Base-by-base conservation (phyloP, 2,329 filamentous ascomycete genomes). In the Colletotrichum simmondsii region DNA sequence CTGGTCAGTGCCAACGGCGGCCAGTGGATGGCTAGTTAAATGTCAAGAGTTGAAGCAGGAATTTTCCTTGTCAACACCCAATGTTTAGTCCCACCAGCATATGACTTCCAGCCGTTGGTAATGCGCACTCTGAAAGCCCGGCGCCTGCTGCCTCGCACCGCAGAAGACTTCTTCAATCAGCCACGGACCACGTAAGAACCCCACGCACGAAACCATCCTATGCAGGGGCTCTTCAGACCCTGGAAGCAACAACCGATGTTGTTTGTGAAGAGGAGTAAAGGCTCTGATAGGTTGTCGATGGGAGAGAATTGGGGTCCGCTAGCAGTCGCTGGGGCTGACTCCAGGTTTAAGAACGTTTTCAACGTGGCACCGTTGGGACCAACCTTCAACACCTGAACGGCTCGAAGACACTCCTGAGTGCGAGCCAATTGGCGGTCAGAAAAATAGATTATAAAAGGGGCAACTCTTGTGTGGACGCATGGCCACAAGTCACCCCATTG, bases 1-100 rank as follows among this genome's bases (percentile, higher is more conserved):
- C 88, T 93, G 37, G 86, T 94, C n/a, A 93, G 90, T 81, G 92
- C 92, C 16, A 94, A 94, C 77, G 92, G 92, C 3, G 67, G 71
- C 7, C 71, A 73, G 19, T 73, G 71, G 71, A 71, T 71, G 71
- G 67, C 71, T 22, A 59, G 71, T 52, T 88, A 77, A 94, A 37
- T 35, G 4, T 59, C 16, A 1, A 12, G 10, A 46, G 19, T n/a
- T 10, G 42, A 46, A 46, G 42, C 42, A 46, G 30, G 4, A 46
- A n/a, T n/a, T 19, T 46, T n/a, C 16, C 42, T 46, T 19, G 42
- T 46, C 42, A 19, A 46, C 42, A 8, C 14, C 3, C 42, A 46
- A 46, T 8, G 6, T 46, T n/a, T 3, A 46, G 19, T n/a, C n/a
- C 7, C 19, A n/a, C 6, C 16, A 8, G 42, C 7, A n/a, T 46